Base-by-base conservation (phyloP, 2,329 filamentous ascomycete genomes). In the Orbilia javanica region DNA sequence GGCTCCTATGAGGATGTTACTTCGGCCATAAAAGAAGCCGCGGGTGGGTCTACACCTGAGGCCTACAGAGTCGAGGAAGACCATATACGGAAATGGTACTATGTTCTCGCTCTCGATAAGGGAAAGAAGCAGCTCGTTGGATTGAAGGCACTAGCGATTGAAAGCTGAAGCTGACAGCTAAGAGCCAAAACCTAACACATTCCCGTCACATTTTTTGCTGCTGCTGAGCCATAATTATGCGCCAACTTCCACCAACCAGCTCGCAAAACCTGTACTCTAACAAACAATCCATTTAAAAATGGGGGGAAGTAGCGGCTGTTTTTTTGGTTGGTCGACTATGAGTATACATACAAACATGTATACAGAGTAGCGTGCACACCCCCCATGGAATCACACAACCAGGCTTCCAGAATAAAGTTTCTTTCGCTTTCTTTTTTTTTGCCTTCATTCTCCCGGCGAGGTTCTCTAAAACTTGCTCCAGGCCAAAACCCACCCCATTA, bases 101-200 rank as follows among this genome's bases (percentile, higher is more conserved):
- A 91, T 88, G 86, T 97, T 74, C 85, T 97, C 55, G 89, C 89
- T 22, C 83, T 91, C 80, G 87, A 90, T 82, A 85, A 85, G 15
- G 85, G 88, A 63, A 88, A 87, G 11, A 88, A 87, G 18, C 88
- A 87, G 84, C 82, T 97, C 76, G 89, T 97, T 6, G 94, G 94
- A 13, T 87, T 91, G 70, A 95, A 93, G 87, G 92, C 91, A 10
- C 85, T 93, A 84, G 89, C 91, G 27, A 87, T 97, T 79, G 94
- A 97, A 87, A 90, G 88, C 82, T 92, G 82, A 82, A 55, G 34
- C 8, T 63, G 46, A 48, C 29, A 13, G 18, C 22, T 31, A 29
- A 46, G n/a, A 46, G 46, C 55, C 52, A 71, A 64, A 34, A 44
- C 13, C 55, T 34, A 29, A 64, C 53, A 71, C 60, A 29, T 48